Evolutionary conservation across 139 green algal genomes (phyloP).

Genomic region (Tetradesmus obliquus): DNA sequence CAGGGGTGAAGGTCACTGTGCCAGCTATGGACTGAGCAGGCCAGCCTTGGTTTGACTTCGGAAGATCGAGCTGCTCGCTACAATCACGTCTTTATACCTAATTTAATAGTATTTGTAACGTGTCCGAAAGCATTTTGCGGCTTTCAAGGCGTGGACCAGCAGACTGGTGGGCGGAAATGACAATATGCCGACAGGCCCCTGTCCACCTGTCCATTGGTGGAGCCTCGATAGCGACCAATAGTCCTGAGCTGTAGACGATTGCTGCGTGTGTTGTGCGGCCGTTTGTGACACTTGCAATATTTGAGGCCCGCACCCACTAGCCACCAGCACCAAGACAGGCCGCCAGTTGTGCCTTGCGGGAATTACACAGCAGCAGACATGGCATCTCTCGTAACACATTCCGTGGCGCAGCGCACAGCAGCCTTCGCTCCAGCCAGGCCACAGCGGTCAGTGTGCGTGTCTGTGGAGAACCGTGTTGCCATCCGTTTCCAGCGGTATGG

Average conservation of each 20-base stretch:
- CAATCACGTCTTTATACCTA: neutral
- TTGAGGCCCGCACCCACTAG: constrained; percentile 1
- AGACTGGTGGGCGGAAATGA: constrained; percentile 4
- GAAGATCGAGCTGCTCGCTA: neutral
- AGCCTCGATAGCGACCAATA: neutral
- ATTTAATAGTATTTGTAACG: neutral
- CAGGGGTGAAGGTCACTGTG: constrained; percentile 31
- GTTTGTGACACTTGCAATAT: neutral
- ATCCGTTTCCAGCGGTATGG: constrained; percentile 93
- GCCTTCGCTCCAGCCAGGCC: constrained; percentile 6
- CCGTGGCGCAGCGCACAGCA: constrained; percentile 12
- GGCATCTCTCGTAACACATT: neutral
- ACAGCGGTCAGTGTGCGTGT: constrained; percentile 2
- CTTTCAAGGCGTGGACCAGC: neutral
- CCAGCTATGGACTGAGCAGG: neutral
- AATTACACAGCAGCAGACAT: neutral
- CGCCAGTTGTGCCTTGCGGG: neutral
- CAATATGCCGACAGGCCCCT: neutral
- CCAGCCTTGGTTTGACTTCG: neutral
- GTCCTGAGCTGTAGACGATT: neutral
- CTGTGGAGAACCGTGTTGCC: constrained; percentile 78
- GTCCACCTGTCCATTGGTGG: neutral
- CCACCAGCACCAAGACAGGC: constrained; percentile 1
- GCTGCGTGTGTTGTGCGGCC: neutral
- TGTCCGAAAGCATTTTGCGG: neutral